phyloP scores from a whole-genome alignment of 176 grass and related monocot species.

The Themeda triandra region DNA sequence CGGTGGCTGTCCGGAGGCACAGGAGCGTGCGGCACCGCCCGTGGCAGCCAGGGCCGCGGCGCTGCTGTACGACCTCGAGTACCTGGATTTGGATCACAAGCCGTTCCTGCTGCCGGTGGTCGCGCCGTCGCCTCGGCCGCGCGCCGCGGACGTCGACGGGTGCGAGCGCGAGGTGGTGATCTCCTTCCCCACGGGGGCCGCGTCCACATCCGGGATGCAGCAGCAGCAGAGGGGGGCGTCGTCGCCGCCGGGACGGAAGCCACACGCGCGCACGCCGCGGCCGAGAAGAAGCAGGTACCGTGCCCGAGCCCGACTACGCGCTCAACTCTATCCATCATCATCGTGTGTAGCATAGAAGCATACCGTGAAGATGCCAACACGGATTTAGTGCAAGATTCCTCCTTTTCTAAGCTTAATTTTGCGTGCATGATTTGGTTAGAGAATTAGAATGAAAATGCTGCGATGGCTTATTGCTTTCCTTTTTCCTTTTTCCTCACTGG shows the following conservation, averaged over 20 bases:
- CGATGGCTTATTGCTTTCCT: background rate
- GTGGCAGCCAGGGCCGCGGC: background rate
- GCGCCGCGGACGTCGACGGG: conserved; percentile 2
- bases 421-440: too few species aligned
- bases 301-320: background rate
- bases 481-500: background rate
- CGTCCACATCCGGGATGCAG: conserved; percentile 25
- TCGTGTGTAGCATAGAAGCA: background rate
- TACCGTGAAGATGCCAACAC: background rate
- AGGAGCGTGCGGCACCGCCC: background rate
- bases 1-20: background rate
- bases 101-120: background rate
- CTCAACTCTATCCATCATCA: background rate
- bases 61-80: conserved; percentile 26
- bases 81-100: conserved; percentile 41
- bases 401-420: background rate
- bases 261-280: conserved; percentile 26
- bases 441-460: background rate
- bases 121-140: background rate
- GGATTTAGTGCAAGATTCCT: background rate
- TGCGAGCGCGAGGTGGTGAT: conserved; percentile 45
- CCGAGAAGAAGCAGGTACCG: conserved; percentile 48
- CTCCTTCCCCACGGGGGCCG: conserved; percentile 32
- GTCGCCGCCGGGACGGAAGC: conserved; percentile 31
- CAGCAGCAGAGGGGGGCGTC: background rate